Evolutionary conservation across 208 protist species (phyloP).

Genomic region (Leptomonas seymouri): DNA sequence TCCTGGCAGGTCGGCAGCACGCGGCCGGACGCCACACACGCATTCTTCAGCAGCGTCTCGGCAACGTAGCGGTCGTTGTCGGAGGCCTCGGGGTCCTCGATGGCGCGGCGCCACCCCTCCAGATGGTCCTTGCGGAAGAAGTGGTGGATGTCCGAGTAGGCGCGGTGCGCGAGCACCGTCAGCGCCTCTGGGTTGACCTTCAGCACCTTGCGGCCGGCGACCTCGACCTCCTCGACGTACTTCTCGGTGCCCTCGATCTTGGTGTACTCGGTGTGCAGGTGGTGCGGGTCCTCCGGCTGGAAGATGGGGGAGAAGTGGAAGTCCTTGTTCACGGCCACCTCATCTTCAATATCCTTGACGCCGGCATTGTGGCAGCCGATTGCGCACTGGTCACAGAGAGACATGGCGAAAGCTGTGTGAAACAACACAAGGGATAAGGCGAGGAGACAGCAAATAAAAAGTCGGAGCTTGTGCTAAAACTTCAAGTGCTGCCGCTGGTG

Average conservation of each 20-base stretch:
- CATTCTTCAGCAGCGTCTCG: slow-evolving; percentile 96
- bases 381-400: slow-evolving; percentile 77
- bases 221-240: slow-evolving; percentile 81
- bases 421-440: no score
- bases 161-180: slow-evolving; percentile 80
- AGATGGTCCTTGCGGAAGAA: slow-evolving; percentile 96
- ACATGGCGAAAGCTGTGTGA: slow-evolving; percentile 21
- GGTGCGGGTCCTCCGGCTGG: slow-evolving; percentile 77
- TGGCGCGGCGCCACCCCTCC: slow-evolving; percentile 92
- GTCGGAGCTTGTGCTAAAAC: no score
- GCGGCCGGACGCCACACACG: slow-evolving; percentile 92
- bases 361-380: slow-evolving; percentile 52
- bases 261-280: slow-evolving; percentile 85
- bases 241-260: slow-evolving; percentile 79
- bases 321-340: slow-evolving; percentile 37
- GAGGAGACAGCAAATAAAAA: background rate
- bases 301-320: slow-evolving; percentile 90
- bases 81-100: slow-evolving; percentile 95
- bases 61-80: slow-evolving; percentile 97
- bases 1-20: slow-evolving; percentile 96
- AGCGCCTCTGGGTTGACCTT: slow-evolving; percentile 93
- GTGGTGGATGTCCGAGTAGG: slow-evolving; percentile 95
- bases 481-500: no score
- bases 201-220: slow-evolving; percentile 75
- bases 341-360: slow-evolving; percentile 80